Base-by-base conservation (phyloP, 2,329 filamentous ascomycete species). In the Scytalidium sp. region DNA sequence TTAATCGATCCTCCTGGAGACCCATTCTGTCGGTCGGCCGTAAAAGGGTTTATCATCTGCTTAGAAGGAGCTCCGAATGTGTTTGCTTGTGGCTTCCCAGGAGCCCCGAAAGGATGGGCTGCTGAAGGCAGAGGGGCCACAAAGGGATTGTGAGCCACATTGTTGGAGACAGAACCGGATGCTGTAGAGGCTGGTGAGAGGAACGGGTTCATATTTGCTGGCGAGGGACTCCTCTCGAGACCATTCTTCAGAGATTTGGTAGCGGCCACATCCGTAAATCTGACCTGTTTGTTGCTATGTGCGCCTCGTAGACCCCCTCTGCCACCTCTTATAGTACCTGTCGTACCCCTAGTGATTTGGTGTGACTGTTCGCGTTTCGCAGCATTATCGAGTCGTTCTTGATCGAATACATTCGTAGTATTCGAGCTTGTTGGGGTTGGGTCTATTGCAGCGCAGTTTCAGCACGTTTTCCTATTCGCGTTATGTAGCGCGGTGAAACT, bases 361-460 rank as follows among this genome's bases (percentile, higher is more conserved):
- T 56, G 56, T 47, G 58, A 49, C 40, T 62, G 58, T 41, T 56
- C 51, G 32, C 64, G 57, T 50, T 64, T 65, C 20, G 64, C 58
- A 29, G 62, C 63, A 62, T 66, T 66, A 52, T 64, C 58, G 42
- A 57, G 53, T 52, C 63, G 58, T 27, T 64, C 63, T 50, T 53
- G 41, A 46, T 64, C 61, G 56, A 64, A 66, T 22, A 55, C 43
- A 46, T 61, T 57, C 19, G 56, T 25, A 15, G 50, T 19, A 46
- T 49, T 52, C 17, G 53, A 42, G 41, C 32, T 39, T 19, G 47
- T 32, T 36, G 53, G 21, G 11, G 54, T 50, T n/a, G 32, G 13
- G 50, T 45, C 52, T 60, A 52, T 51, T 47, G 23, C 29, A 39
- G 42, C 39, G 23, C 23, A 50, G 19, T 49, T 57, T 60, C 47